A percentile compares a stretch with the other conserved stretches of the same genome.
phyloP scores from a whole-genome alignment of 495 filamentous ascomycete genomes.

The Podospora conica region DNA sequence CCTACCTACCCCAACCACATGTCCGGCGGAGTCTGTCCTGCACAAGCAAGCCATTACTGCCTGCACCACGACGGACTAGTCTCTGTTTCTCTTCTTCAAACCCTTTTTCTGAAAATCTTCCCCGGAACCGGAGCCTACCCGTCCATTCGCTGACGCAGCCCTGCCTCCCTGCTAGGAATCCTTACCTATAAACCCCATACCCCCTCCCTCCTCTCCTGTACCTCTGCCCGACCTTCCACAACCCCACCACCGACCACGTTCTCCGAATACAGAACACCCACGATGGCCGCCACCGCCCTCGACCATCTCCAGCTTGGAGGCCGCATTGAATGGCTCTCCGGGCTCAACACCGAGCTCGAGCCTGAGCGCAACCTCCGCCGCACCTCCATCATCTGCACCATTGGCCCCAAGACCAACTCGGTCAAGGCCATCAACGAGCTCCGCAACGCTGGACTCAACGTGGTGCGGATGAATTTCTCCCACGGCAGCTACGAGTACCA shows the following conservation, averaged over 20 bases:
- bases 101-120: neutral
- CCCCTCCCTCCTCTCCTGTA: constrained; percentile 21
- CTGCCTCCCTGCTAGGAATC: constrained; percentile 3
- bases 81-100: neutral
- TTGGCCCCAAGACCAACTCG: constrained; percentile 98
- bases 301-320: constrained; percentile 74
- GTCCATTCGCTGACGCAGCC: neutral
- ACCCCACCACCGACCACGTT: constrained; percentile 13
- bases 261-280: constrained; percentile 17
- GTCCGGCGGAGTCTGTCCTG: neutral
- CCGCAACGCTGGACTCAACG: constrained; percentile 83
- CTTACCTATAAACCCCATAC: constrained; percentile 10
- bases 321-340: constrained; percentile 87
- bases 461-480: constrained; percentile 98
- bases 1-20: neutral
- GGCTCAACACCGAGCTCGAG: constrained; percentile 65
- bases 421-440: constrained; percentile 92
- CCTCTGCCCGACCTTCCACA: constrained; percentile 21
- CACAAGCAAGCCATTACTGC: too few relatives aligned
- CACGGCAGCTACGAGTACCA: constrained; percentile 81
- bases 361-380: constrained; percentile 84
- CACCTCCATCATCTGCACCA: constrained; percentile 98
- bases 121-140: constrained; percentile 1
- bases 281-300: constrained; percentile 59
- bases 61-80: neutral